phyloP scores from a whole-genome alignment of 768 basidiomycete genomes.

The Crucibulum laeve region DNA sequence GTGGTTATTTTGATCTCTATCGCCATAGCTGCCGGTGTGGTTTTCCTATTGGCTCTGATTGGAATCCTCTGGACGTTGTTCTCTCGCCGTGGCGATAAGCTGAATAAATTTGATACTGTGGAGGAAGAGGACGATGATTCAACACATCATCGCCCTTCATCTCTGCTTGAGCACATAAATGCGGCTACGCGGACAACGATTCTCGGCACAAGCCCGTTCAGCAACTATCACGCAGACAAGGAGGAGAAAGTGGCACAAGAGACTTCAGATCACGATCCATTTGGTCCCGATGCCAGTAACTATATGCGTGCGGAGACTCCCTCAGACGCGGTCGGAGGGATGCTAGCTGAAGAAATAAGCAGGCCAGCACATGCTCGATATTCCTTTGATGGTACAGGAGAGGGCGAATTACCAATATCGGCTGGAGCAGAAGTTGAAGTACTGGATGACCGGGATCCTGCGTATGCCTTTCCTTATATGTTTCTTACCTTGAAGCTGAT shows the following conservation, averaged over 20 bases:
- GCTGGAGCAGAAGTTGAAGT: constrained; percentile 72
- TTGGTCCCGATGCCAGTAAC: constrained; percentile 71
- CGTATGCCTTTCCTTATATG: constrained; percentile 44
- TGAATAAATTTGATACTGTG: constrained; percentile 54
- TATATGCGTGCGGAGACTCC: constrained; percentile 81
- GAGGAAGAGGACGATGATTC: constrained; percentile 77
- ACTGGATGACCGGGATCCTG: constrained; percentile 74
- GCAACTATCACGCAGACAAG: constrained; percentile 42
- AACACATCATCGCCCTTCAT: constrained; percentile 77
- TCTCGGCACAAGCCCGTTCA: constrained; percentile 47
- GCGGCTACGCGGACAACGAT: constrained; percentile 85
- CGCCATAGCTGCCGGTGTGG: constrained; percentile 91
- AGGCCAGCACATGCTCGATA: constrained; percentile 78
- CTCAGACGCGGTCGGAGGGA: constrained; percentile 63
- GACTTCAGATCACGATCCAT: constrained; percentile 46
- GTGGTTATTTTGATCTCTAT: constrained; percentile 97
- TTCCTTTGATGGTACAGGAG: constrained; percentile 75
- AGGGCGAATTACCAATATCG: constrained; percentile 70
- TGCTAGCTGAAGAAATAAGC: constrained; percentile 62
- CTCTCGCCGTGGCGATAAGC: constrained; percentile 72
- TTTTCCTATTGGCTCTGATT: constrained; percentile 80
- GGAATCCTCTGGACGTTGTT: constrained; percentile 90
- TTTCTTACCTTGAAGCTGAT: constrained; percentile 1
- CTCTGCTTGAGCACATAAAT: constrained; percentile 86
- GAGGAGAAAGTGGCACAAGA: constrained; percentile 44